phyloP scores from a whole-genome alignment of 2,329 filamentous ascomycete genomes.

The Didymellaceae sp. region DNA sequence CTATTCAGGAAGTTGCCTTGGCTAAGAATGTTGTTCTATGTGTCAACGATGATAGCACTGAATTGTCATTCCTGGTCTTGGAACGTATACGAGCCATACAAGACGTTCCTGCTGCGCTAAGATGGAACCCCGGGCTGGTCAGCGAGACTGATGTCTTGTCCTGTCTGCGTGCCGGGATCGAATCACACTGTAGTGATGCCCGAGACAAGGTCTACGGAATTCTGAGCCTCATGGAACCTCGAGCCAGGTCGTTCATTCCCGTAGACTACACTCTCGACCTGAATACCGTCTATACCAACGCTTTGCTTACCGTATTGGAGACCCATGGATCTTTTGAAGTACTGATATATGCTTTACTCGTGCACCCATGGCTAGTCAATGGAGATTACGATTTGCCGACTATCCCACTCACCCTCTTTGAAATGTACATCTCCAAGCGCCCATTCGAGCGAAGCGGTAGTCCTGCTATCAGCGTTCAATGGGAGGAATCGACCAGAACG shows the following conservation, averaged over 20 bases:
- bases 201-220: background rate
- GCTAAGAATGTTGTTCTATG: background rate
- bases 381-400: no score
- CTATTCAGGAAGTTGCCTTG: background rate
- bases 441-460: no score
- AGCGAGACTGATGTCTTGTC: background rate
- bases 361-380: no score
- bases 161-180: background rate
- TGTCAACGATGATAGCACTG: background rate
- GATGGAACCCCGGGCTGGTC: background rate
- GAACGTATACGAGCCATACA: background rate
- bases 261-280: background rate
- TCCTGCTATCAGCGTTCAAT: no score
- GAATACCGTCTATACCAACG: no score
- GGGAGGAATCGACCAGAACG: no score
- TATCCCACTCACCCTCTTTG: no score
- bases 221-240: background rate
- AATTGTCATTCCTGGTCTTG: background rate
- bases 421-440: no score
- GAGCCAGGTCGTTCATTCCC: background rate
- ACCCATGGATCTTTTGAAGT: no score
- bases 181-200: background rate
- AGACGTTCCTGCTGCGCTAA: background rate
- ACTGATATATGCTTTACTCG: no score
- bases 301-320: no score